phyloP scores from a whole-genome alignment of 768 basidiomycete species.

The Paxillus rubicundulus region DNA sequence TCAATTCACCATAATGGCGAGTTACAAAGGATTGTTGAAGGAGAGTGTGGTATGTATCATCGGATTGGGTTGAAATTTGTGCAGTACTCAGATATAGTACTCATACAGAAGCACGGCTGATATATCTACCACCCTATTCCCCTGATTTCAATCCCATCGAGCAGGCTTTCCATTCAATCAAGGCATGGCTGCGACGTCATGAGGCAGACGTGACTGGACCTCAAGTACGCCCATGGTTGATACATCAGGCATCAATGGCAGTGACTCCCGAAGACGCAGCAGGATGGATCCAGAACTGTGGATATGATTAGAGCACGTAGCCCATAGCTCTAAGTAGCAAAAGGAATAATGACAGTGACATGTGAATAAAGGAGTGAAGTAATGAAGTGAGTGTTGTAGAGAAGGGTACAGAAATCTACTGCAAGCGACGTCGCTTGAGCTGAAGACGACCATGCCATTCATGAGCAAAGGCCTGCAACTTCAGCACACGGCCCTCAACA shows the following conservation, averaged over 20 bases:
- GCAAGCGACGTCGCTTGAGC: neutral
- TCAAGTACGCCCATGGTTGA: conserved; percentile 2
- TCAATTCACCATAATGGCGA: conserved; percentile 40
- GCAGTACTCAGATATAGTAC: too few relatives aligned
- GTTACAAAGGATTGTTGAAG: conserved; percentile 30
- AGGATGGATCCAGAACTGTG: conserved; percentile 24
- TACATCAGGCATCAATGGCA: conserved; percentile 18
- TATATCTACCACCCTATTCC: too few relatives aligned
- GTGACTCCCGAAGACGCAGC: conserved; percentile 17
- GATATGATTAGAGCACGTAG: conserved; percentile 13
- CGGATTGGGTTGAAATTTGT: too few relatives aligned
- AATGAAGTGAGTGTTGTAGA: too few relatives aligned
- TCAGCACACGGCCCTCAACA: neutral
- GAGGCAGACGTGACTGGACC: conserved; percentile 14
- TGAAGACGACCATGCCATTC: neutral
- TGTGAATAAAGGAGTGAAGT: too few relatives aligned
- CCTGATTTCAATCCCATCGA: too few relatives aligned
- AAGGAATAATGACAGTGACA: too few relatives aligned
- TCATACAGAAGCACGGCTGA: too few relatives aligned
- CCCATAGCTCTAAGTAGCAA: too few relatives aligned
- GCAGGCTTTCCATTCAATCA: too few relatives aligned
- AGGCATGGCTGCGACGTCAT: too few relatives aligned
- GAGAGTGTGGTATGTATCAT: conserved; percentile 13
- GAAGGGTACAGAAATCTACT: too few relatives aligned
- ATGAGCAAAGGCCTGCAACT: neutral